Evolutionary conservation across 1,284 basidiomycete genomes (phyloP).

Genomic region (Boletus mariae): DNA sequence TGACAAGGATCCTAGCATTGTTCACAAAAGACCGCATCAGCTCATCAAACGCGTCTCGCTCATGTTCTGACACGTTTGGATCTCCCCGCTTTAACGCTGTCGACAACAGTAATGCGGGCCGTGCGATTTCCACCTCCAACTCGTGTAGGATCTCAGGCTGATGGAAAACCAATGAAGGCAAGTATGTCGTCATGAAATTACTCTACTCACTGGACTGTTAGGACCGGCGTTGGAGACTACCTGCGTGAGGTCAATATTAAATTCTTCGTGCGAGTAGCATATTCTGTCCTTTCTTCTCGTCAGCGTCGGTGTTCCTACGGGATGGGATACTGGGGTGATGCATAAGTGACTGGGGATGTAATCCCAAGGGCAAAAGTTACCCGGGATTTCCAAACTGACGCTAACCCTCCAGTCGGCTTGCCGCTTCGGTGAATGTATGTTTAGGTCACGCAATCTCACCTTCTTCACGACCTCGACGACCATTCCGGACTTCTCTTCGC

Average conservation of each 20-base stretch:
- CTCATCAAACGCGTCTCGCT: constrained; percentile 74
- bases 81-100: constrained; percentile 59
- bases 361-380: constrained; percentile 39
- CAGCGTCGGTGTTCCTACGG: constrained; percentile 53
- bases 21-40: constrained; percentile 81
- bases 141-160: constrained; percentile 67
- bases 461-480: constrained; percentile 75
- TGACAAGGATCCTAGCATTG: constrained; percentile 69
- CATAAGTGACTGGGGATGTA: constrained; percentile 5
- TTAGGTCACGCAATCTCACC: constrained; percentile 80
- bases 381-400: constrained; percentile 81
- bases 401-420: constrained; percentile 90
- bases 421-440: constrained; percentile 82
- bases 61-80: constrained; percentile 51
- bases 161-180: constrained; percentile 2
- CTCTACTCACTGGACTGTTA: constrained; percentile 45
- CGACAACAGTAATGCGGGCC: constrained; percentile 56
- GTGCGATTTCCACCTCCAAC: constrained; percentile 68
- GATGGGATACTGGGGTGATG: constrained; percentile 47
- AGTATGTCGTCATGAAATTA: neutral
- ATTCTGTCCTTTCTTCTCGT: constrained; percentile 86
- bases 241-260: constrained; percentile 90
- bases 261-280: constrained; percentile 91
- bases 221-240: constrained; percentile 57
- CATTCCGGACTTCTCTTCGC: constrained; percentile 69